Evolutionary conservation across 2,329 filamentous ascomycete species (phyloP).

Genomic region (Aspergillus flavus): DNA sequence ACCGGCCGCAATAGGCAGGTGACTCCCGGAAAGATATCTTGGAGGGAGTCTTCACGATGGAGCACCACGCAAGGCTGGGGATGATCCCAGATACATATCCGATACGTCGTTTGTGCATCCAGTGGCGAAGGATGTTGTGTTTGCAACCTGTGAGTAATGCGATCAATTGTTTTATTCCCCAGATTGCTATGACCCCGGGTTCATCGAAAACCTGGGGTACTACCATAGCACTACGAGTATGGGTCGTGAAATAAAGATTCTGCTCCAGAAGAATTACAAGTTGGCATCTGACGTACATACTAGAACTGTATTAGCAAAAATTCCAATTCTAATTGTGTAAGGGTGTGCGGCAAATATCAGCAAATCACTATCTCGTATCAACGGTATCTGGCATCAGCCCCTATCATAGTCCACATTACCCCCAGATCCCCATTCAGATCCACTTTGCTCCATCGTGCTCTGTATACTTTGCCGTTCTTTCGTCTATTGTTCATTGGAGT

Average conservation of each 20-base stretch:
- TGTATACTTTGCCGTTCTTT: not conserved
- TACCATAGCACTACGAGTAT: not conserved
- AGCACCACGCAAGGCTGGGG: not conserved
- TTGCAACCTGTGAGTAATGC: not conserved
- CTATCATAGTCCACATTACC: not conserved
- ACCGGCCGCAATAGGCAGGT: not conserved
- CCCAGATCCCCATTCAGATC: not conserved
- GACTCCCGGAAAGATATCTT: not conserved
- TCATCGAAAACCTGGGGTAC: not conserved
- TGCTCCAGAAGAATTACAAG: not conserved
- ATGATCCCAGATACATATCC: not conserved
- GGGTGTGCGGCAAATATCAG: not conserved
- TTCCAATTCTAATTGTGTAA: not conserved
- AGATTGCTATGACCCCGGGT: not conserved
- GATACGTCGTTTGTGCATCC: no score
- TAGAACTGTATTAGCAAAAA: not conserved
- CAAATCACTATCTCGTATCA: not conserved
- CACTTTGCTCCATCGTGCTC: not conserved
- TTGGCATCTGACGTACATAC: rapidly evolving
- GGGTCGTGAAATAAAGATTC: not conserved
- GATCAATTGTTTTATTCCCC: not conserved
- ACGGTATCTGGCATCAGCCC: not conserved
- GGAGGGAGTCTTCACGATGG: not conserved
- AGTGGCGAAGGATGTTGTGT: not conserved
- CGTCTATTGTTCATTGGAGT: not conserved